Base-by-base conservation (phyloP, 352 stramenopile genomes). In the Aphanomyces invadans region DNA sequence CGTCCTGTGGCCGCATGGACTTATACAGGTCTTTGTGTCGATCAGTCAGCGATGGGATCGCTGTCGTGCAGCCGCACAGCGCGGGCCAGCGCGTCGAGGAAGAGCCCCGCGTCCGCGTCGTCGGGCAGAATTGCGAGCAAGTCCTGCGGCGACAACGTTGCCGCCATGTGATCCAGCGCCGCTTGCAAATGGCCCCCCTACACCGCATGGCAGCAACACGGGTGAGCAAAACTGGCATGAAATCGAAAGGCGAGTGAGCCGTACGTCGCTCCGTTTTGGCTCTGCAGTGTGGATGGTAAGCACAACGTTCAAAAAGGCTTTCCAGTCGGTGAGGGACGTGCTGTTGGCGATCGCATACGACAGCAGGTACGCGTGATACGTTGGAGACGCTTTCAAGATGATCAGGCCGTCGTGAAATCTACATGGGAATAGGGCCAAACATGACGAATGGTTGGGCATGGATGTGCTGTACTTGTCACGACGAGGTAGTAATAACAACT, bases 91-190 rank as follows among this genome's bases (percentile, higher is more conserved):
- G 60, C 60, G 25, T 36, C 60, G 26, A 67, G 31, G n/a, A 67
- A 48, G 11, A 57, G 7, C 17, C 19, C 21, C 1, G 42, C 60
- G 49, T 92, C 83, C 7, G 80, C 82, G 39, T 91, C 81, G 62
- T 92, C 85, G 11, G 85, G 85, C 28, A 94, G 69, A 33, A 94
- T 79, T 42, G 89, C 72, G 2, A 94, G 74, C 21, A 92, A 57
- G 25, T 94, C 85, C 65, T 89, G 80, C 1, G 85, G 81, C 26
- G 73, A 77, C 23, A 94, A 74, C n/a, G 79, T 91, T 7, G 73
- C 77, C 68, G 80, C 87, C 23, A 92, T 70, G 57, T 92, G 75
- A 53, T 80, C 76, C 23, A 94, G 72, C 56, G 91, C 79, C 29
- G 73, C 82, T 26, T 83, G 74, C 42, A 94, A 68, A 39, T n/a